Percentiles rank a stretch among this genome's conserved stretches.
Conservation (phyloP, 2,329 filamentous ascomycete species). For the Xylariaceae sp. region DNA sequence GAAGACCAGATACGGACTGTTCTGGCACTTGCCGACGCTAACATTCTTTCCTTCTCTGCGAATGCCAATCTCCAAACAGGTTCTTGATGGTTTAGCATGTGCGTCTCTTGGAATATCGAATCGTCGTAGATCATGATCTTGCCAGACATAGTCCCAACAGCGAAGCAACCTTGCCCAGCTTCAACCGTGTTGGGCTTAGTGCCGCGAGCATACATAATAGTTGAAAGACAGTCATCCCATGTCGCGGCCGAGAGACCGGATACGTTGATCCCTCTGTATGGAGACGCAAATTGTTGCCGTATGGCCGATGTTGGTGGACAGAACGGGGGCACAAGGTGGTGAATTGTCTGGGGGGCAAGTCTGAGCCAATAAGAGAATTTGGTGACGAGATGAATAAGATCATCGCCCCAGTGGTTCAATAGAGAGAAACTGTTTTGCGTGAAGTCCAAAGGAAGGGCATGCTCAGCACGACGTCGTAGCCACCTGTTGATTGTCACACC, state of each 20-base stretch:
- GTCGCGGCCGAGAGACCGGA: slow-evolving; percentile 6
- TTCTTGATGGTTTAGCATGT: slow-evolving; percentile 17
- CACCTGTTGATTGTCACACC: slow-evolving; percentile 18
- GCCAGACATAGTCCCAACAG: background rate
- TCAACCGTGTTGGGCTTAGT: slow-evolving; percentile 4
- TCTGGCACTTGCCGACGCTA: slow-evolving; percentile 15
- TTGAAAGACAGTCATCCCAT: slow-evolving; percentile 25
- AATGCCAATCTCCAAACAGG: slow-evolving; percentile 19
- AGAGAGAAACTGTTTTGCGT: slow-evolving; percentile 8
- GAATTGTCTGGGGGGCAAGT: slow-evolving; percentile 16
- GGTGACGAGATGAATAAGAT: slow-evolving; percentile 20
- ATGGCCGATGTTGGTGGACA: slow-evolving; percentile 23
- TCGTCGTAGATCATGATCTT: slow-evolving; percentile 20
- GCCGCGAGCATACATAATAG: slow-evolving; percentile 14
- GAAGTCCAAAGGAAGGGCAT: slow-evolving; percentile 4
- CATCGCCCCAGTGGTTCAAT: slow-evolving; percentile 22
- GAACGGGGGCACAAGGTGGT: slow-evolving; percentile 24
- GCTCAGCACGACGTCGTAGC: slow-evolving; percentile 8
- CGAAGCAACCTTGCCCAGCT: background rate
- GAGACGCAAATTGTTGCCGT: slow-evolving; percentile 15
- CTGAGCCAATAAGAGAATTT: slow-evolving; percentile 18
- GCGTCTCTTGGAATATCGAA: slow-evolving; percentile 15
- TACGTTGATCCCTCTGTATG: slow-evolving; percentile 17
- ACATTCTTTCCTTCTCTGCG: slow-evolving; percentile 6
- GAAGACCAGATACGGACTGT: slow-evolving; percentile 16